Percentiles rank a stretch among this genome's conserved stretches.
These are phyloP conservation scores for Chalciporus sphaerocephalus DNA, from an alignment of 768 basidiomycete species.

Conservation along the genomic window DNA sequence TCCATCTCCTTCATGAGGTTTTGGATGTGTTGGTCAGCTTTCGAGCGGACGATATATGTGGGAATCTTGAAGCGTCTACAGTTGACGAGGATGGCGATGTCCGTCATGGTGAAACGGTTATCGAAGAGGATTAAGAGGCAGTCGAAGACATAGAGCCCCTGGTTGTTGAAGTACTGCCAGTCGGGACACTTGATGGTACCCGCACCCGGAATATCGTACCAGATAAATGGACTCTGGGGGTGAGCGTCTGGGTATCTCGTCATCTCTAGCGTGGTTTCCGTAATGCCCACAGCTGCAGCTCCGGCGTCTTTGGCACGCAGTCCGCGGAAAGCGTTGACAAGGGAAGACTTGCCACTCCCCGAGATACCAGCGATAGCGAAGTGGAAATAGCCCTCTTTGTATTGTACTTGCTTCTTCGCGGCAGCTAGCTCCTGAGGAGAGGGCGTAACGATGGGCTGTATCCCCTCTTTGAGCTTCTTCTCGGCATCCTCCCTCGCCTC, in stretches of 20 bases:
- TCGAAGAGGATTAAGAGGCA: constrained; percentile 22
- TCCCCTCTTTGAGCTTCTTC: constrained; percentile 18
- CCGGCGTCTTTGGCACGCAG: constrained; percentile 16
- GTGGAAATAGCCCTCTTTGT: constrained; percentile 29
- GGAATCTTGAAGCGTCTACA: constrained; percentile 16
- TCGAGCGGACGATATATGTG: constrained; percentile 22
- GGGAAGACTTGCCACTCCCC: constrained; percentile 37
- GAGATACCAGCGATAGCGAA: constrained; percentile 33
- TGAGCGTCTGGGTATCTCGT: constrained; percentile 15
- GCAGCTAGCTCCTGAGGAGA: constrained; percentile 9
- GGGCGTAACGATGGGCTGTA: constrained; percentile 20
- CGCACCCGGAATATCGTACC: constrained; percentile 24
- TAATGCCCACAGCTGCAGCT: constrained; percentile 17
- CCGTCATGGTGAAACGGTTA: constrained; percentile 22
- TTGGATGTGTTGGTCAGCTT: constrained; percentile 21
- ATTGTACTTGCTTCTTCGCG: constrained; percentile 19
- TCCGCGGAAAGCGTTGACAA: constrained; percentile 36
- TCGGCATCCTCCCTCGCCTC: constrained; percentile 18
- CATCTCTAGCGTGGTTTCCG: constrained; percentile 16
- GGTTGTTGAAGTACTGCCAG: constrained; percentile 23
- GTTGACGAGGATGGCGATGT: constrained; percentile 17
- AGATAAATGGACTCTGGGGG: constrained; percentile 13
- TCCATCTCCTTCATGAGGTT: constrained; percentile 18
- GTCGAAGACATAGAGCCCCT: constrained; percentile 25
- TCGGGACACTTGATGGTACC: constrained; percentile 17